Conservation (phyloP, 2,329 filamentous ascomycete species). For the Colletotrichum incanum region DNA sequence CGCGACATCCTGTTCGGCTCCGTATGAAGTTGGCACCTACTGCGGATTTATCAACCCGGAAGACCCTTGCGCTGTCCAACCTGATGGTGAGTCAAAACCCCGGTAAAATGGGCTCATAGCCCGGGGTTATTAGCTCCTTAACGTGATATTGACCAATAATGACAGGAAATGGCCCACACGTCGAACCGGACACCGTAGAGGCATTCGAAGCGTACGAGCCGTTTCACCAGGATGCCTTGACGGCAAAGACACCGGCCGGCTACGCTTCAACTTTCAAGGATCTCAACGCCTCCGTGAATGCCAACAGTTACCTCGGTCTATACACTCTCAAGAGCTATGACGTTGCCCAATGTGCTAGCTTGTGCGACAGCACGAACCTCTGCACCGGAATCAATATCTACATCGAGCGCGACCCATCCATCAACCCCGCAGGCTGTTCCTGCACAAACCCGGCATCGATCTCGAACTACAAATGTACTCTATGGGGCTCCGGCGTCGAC, state of each 20-base stretch:
- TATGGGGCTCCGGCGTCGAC: constrained; percentile 40
- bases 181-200: constrained; percentile 19
- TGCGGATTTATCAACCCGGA: constrained; percentile 39
- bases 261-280: constrained; percentile 35
- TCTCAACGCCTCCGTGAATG: constrained; percentile 30
- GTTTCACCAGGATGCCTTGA: constrained; percentile 17
- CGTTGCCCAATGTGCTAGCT: constrained; percentile 24
- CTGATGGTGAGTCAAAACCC: constrained; percentile 15
- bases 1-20: constrained; percentile 12
- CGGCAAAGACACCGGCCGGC: not conserved
- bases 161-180: constrained; percentile 11
- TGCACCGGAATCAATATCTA: constrained; percentile 42
- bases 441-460: constrained; percentile 37
- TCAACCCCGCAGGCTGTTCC: constrained; percentile 32
- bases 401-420: constrained; percentile 41
- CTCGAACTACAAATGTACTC: constrained; percentile 41
- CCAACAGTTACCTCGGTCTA: constrained; percentile 38
- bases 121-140: not conserved
- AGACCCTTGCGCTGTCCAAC: constrained; percentile 36
- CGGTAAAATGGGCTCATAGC: not conserved
- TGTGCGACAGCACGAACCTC: constrained; percentile 27
- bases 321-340: constrained; percentile 37
- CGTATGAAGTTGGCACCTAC: constrained; percentile 36
- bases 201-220: constrained; percentile 16
- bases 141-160: not conserved